Base-by-base conservation (phyloP, 129 eudicot species). In the Lonicera japonica region DNA sequence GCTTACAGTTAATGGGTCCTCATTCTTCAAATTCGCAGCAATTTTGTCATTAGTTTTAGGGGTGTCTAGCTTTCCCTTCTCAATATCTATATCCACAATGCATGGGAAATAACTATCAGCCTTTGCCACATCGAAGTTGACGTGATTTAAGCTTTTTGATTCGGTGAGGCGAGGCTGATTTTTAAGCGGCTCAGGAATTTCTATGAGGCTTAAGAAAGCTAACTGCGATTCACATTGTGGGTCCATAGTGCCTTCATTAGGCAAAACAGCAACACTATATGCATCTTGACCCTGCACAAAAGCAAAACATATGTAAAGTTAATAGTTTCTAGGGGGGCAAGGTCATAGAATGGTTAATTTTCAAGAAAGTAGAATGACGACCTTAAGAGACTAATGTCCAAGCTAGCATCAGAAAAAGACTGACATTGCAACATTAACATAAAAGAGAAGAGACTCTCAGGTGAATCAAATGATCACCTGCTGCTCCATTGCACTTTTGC, bases 1-100 rank as follows among this genome's bases (percentile, higher is more conserved):
- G 76, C 95, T 68, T 68, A 90, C 97, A 21, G 64, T 66, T 18
- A 67, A 60, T 36, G 76, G 56, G 71, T 73, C 81, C 57, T 90
- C 85, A 16, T 67, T 78, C 64, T 80, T 80, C 67, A 73, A 36
- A 64, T 60, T 67, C 46, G 51, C 81, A 53, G 43, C 46, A 61
- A 70, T 40, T 46, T 79, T 87, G 45, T 62, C 86, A 29, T 54
- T 76, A 72, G 71, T 58, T 70, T 66, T 77, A 16, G 73, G 59
- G 24, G 57, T 68, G 61, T 74, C 97, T 29, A 64, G 41, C 48
- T 60, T 77, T 43, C 82, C 94, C 21, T 81, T 77, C 82, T 86
- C 97, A 62, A 79, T 60, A 75, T 90, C 95, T 15, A 66, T 75
- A 61, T 72, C 81, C 17, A 68, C 19, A 58, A 46, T n/a, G 69